Base-by-base conservation (phyloP, 352 stramenopile species). In the Plasmopara halstedii region DNA sequence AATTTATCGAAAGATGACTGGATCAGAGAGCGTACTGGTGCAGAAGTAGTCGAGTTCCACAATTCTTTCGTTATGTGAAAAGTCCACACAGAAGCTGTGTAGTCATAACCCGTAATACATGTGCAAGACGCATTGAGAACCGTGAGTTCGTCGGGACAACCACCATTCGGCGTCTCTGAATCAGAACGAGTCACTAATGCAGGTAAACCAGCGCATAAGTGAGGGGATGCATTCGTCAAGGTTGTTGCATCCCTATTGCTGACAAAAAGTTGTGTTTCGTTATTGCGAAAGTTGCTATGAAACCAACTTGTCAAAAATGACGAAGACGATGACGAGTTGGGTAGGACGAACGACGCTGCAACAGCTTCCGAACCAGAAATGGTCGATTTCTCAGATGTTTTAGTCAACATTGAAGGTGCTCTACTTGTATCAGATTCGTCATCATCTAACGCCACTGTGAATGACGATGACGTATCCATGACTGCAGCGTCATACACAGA, bases 61-160 rank as follows among this genome's bases (percentile, higher is more conserved):
- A 34, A 46, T 41, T 68, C 46, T 6, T 42, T 31, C 3, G 37
- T 41, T 11, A 69, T 34, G 21, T 48, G 43, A 15, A 74, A 74
- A 10, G 26, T 2, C 64, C 64, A 74, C 18, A 50, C 53, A 6
- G 18, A 40, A 6, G 51, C 42, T 2, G 42, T 60, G 33, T 60
- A 35, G 9, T 34, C 53, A 42, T 61, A 65, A 10, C 55, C 62
- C 23, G 58, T 67, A 18, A 75, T 46, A 26, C 62, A 75, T 15
- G 65, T 70, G 31, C 62, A 75, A 18, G 65, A 75, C 5, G 54
- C 62, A 29, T 67, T 65, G 22, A 72, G 43, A 13, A 54, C 45
- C 34, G 65, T 65, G 7, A 72, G 42, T 23, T 54, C 55, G 31
- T 67, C 55, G 0, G 65, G 62, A 17, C 65, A 75, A 10, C 49